Evolutionary conservation across 2,329 filamentous ascomycete species (phyloP), one percentile per base, ranked within the genome.

Genomic region (Talaromyces sp.): DNA sequence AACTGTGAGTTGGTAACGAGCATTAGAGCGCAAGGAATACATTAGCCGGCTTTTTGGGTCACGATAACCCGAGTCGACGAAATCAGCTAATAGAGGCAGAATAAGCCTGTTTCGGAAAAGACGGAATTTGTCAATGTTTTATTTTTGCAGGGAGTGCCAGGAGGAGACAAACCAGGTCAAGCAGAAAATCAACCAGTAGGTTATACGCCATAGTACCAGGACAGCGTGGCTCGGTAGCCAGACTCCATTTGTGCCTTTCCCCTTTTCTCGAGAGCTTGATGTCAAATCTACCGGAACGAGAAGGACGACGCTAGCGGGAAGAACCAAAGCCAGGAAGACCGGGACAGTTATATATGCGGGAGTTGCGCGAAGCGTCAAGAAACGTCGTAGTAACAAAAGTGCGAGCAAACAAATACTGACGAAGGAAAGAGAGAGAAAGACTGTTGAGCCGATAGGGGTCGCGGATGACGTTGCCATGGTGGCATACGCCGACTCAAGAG

Each of bases 271-370:
- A 25, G 91, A 89, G 74, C 87, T 94, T 7, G 93, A 97, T 1
- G 94, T 93, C 69, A 99, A 87, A 78, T 99, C 95, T 77, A 99
- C 96, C 5, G 95, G 95, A 7, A 99, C 93, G 25, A 99, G 86
- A 27, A 99, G 83, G 27, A 98, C 87, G 73, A 96, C 94, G 77
- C 91, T 93, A 56, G 92, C 92, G 11, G 95, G 96, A 6, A 99
- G 87, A 74, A 92, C 93, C 70, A 99, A 85, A n/a, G 94, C 92
- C 70, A 99, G 90, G 81, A 99, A 99, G 68, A 99, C 92, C 41
- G 95, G 94, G 1, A 97, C 85, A 60, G 93, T 85, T 60, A 98
- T 88, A 78, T 96, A 97, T 66, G 89, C 91, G 0, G 95, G 94
- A 0, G 95, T 98, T 7, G 90, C 88, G 70, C 95, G 92, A 39